Conservation (phyloP, 352 stramenopile species). For the Phytophthora parvispora region DNA sequence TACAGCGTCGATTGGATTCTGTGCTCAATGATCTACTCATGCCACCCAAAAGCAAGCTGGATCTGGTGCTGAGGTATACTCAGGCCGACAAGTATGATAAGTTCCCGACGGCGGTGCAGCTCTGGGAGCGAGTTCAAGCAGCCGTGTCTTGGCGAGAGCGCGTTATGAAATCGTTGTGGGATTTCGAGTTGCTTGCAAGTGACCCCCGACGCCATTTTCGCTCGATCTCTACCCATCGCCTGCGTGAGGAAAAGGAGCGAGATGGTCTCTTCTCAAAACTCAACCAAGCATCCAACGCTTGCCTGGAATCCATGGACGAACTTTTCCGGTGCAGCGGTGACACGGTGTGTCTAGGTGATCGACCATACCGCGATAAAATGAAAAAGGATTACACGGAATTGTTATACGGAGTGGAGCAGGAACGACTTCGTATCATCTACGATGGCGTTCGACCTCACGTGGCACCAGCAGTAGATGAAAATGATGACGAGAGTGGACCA, state of each 20-base stretch:
- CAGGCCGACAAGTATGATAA: slow-evolving; percentile 64
- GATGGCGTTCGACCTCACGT: slow-evolving; percentile 27
- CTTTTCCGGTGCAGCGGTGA: slow-evolving; percentile 58
- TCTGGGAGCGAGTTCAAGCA: slow-evolving; percentile 67
- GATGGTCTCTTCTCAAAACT: slow-evolving; percentile 69
- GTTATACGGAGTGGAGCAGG: slow-evolving; percentile 77
- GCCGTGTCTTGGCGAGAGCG: slow-evolving; percentile 55
- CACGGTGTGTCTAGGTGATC: slow-evolving; percentile 47
- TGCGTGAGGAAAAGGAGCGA: slow-evolving; percentile 75
- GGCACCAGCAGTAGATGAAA: slow-evolving; percentile 20
- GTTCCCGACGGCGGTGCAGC: slow-evolving; percentile 65
- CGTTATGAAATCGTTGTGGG: slow-evolving; percentile 47
- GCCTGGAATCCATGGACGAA: slow-evolving; percentile 57
- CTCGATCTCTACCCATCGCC: slow-evolving; percentile 69
- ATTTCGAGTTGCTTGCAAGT: slow-evolving; percentile 71
- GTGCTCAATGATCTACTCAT: slow-evolving; percentile 59
- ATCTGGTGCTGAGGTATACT: slow-evolving; percentile 86
- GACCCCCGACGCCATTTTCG: slow-evolving; percentile 77
- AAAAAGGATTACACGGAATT: slow-evolving; percentile 82
- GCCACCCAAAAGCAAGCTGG: slow-evolving; percentile 64
- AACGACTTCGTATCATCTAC: slow-evolving; percentile 75
- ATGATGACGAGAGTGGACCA: neutral
- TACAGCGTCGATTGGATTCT: slow-evolving; percentile 70
- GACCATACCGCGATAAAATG: slow-evolving; percentile 76
- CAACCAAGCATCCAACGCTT: slow-evolving; percentile 56